Evolutionary conservation across 306 rosid species (phyloP).

Genomic region (Rosa lucieae): DNA sequence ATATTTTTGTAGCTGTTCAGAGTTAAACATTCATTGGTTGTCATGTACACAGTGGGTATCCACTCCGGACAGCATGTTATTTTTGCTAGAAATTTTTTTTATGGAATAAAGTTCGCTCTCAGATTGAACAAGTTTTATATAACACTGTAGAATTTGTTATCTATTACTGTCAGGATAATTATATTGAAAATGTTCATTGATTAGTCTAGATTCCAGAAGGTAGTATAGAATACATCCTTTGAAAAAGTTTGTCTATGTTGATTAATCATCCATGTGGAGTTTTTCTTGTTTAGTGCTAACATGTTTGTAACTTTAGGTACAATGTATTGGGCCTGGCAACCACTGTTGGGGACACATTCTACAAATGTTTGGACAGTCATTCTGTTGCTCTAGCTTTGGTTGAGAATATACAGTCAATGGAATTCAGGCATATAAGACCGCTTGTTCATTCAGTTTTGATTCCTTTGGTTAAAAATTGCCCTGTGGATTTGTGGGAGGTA

Average conservation of each 20-base stretch:
- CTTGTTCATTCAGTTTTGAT: slow-evolving; percentile 83
- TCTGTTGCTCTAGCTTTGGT: slow-evolving; percentile 66
- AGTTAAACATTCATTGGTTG: not conserved
- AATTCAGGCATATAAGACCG: slow-evolving; percentile 89
- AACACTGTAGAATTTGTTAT: not conserved
- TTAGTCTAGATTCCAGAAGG: not conserved
- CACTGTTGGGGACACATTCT: slow-evolving; percentile 79
- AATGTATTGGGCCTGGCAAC: slow-evolving; percentile 90
- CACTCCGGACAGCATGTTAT: not conserved
- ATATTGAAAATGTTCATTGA: not conserved
- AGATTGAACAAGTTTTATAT: not conserved
- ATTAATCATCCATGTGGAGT: slow-evolving; percentile 9
- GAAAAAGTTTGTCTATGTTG: not conserved
- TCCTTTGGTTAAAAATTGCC: slow-evolving; percentile 82
- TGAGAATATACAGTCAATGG: slow-evolving; percentile 96
- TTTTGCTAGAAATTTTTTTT: not conserved
- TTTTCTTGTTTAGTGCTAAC: slow-evolving; percentile 20
- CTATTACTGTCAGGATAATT: not conserved
- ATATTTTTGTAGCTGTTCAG: no score
- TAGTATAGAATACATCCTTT: slow-evolving; percentile 1
- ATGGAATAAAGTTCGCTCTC: not conserved
- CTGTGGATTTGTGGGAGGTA: slow-evolving; percentile 77
- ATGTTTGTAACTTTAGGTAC: slow-evolving; percentile 50
- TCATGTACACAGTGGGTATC: not conserved
- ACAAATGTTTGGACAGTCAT: slow-evolving; percentile 64